Base-by-base conservation (phyloP, 495 filamentous ascomycete species). In the Daldinia vernicosa region DNA sequence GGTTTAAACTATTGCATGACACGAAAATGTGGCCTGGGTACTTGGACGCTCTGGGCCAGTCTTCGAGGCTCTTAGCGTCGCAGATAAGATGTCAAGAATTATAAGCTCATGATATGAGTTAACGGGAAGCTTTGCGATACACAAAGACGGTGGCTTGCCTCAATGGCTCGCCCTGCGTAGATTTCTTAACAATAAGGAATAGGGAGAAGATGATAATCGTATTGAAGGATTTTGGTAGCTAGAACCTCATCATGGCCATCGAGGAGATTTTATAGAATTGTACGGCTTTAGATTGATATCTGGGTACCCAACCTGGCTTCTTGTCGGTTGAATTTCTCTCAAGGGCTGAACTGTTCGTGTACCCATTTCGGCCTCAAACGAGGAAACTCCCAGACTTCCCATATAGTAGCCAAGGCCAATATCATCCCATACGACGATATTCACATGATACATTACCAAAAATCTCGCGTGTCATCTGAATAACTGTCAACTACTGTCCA, bases 341-440 rank as follows among this genome's bases (percentile, higher is more conserved):
- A 54, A 54, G 4, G 28, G 43, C 63, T 55, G 26, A 32, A 12
- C 11, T 50, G 19, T 54, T 50, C 30, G 63, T 71, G 63, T 67
- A 63, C 51, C 69, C 53, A 27, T 60, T 39, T 22, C 43, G 50
- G 24, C 45, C 35, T 47, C 43, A 30, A 3, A n/a, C 12, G 50
- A 53, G 14, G 2, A 9, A 53, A 15, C n/a, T 43, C 50, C 27
- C n/a, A 32, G 33, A 39, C 40, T 56, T 40, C 17, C 55, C 43
- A 24, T 47, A 47, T 47, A 12, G 51, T 7, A 53, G 27, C 57
- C 15, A 35, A 63, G 32, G 39, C 63, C 11, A 28, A 60, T 43
- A 40, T 27, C 35, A 17, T 45, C 35, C 35, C 54, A 63, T 64
- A 33, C n/a, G 22, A 56, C 43, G 60, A 32, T 60, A 67, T 67